Base-by-base conservation (phyloP, 2,329 filamentous ascomycete species). In the Spiromastix sp. region DNA sequence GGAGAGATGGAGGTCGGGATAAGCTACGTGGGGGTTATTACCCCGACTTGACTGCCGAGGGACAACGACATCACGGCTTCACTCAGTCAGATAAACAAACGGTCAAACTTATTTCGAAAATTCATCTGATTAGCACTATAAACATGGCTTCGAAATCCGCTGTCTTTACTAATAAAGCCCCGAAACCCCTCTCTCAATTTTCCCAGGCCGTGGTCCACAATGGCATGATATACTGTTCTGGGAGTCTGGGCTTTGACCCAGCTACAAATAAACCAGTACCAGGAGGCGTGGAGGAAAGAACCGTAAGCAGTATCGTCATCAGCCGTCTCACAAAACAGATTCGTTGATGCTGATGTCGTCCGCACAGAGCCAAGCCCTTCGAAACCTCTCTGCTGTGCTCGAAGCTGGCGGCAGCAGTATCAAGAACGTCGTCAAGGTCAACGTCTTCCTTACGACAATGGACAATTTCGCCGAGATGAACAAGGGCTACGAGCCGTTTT, bases 381-480 rank as follows among this genome's bases (percentile, higher is more conserved):
- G 65, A 41, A 81, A 81, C 55, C 62, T 81, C 10, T 52, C 63
- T 5, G 65, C 66, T 2, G 65, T 81, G 4, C 72, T 82, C 13
- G 64, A 72, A 43, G 77, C 69, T 6, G 72, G 75, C 0, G 76
- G 76, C 1, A 72, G 68, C 34, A 65, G 61, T 39, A 59, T 81
- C 24, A 61, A 68, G 19, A 77, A 79, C 37, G 69, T 75, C 0
- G 68, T 82, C 52, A 81, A 82, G 56, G 70, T 78, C 42, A 81
- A 80, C 46, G 64, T 81, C 17, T 83, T 77, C 50, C 52, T 83
- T 13, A 72, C 70, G 2, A 67, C 70, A 39, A 82, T 83, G 76
- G 63, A 70, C 30, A 65, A 81, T 51, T 82, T 81, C 50, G 67
- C 63, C 57, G 77, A 77, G 57, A 85, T 93, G 82, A 93, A 94